These are phyloP conservation scores for Beauveria sp. DNA, from an alignment of 2,329 filamentous ascomycete species.

Conservation along the genomic window DNA sequence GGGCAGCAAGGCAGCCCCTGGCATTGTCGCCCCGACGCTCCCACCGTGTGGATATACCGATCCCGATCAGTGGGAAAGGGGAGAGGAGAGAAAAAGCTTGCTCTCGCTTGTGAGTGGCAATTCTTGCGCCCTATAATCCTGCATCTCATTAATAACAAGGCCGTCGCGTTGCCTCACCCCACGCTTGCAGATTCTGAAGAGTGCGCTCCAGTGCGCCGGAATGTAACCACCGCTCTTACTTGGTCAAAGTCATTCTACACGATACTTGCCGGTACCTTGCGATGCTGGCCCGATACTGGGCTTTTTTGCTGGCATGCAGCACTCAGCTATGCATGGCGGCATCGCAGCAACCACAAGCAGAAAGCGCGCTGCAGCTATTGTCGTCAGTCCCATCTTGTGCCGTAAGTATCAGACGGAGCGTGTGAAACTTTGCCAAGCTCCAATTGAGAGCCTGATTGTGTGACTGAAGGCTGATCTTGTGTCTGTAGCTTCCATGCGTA, in stretches of 20 bases:
- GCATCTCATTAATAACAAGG: not conserved
- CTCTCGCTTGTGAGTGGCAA: too few relatives aligned
- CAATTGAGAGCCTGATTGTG: not conserved
- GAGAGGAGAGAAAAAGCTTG: too few relatives aligned
- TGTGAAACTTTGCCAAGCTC: too few relatives aligned
- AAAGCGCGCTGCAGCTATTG: not conserved
- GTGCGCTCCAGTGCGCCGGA: not conserved
- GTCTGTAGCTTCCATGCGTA: not conserved
- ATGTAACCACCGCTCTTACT: not conserved
- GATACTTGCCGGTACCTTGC: not conserved
- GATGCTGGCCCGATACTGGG: not conserved
- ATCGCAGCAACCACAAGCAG: not conserved
- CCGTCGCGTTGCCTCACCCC: not conserved
- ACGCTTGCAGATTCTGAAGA: not conserved
- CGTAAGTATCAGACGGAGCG: not conserved
- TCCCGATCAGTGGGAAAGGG: not conserved
- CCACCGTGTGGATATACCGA: not conserved
- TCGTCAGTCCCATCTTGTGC: not conserved
- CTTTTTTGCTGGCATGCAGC: not conserved
- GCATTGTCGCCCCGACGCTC: not conserved
- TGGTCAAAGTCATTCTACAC: not conserved
- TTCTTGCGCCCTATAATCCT: too few relatives aligned
- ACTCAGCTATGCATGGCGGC: not conserved
- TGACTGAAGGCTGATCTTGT: not conserved
- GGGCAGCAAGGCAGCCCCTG: not conserved